Conservation (phyloP, 1,284 basidiomycete genomes). For the Cutaneotrichosporon cutaneum region DNA sequence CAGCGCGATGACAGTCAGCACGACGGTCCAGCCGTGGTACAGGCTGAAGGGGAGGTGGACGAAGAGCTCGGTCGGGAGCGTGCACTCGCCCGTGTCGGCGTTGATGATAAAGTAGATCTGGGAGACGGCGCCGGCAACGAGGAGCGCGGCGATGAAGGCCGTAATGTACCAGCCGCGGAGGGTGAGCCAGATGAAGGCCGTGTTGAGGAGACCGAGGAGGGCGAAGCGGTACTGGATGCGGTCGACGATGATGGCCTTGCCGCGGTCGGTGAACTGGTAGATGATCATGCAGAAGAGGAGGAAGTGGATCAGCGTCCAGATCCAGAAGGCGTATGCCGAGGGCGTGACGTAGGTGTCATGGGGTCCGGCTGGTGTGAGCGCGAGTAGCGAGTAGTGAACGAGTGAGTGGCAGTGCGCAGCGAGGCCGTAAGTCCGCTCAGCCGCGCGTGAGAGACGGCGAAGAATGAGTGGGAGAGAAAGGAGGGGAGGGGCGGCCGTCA, state of each 20-base stretch:
- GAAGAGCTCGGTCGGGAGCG: slow-evolving; percentile 65
- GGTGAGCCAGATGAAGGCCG: slow-evolving; percentile 82
- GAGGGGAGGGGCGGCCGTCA: not conserved
- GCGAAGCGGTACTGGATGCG: slow-evolving; percentile 86
- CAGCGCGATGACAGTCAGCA: slow-evolving; percentile 80
- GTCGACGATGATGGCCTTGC: slow-evolving; percentile 77
- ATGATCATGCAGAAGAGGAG: slow-evolving; percentile 81
- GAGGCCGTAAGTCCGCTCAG: too few relatives aligned
- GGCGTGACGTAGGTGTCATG: slow-evolving; percentile 27
- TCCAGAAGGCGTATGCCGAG: slow-evolving; percentile 25
- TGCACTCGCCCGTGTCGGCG: slow-evolving; percentile 66
- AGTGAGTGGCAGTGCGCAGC: too few relatives aligned
- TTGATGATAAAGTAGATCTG: slow-evolving; percentile 91
- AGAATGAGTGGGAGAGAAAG: too few relatives aligned
- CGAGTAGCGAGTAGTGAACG: not conserved
- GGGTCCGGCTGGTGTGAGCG: slow-evolving; percentile 57
- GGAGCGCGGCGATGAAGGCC: slow-evolving; percentile 79
- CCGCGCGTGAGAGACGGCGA: too few relatives aligned
- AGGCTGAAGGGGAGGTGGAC: slow-evolving; percentile 74
- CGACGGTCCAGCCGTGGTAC: slow-evolving; percentile 92
- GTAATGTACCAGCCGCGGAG: slow-evolving; percentile 64
- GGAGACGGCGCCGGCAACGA: slow-evolving; percentile 59
- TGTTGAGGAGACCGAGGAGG: slow-evolving; percentile 76
- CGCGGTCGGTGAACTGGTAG: slow-evolving; percentile 73
- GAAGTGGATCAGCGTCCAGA: slow-evolving; percentile 68